These are phyloP conservation scores for Pulveroboletus sp. DNA, from an alignment of 768 basidiomycete genomes.

Conservation along the genomic window DNA sequence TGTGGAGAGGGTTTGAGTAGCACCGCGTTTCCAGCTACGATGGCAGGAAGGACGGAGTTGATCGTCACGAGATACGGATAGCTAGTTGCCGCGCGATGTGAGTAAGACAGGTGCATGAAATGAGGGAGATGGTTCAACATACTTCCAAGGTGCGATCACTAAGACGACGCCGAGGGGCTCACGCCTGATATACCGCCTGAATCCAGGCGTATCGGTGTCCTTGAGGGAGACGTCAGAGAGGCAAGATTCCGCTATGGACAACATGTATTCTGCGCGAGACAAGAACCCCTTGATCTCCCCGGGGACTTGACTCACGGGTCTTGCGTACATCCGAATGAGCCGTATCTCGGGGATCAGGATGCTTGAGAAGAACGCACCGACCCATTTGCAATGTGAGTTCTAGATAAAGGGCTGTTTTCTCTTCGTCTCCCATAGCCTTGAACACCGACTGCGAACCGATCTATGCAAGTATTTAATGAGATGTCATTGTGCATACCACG, in stretches of 20 bases:
- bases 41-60: slow-evolving; percentile 88
- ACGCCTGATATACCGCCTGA: slow-evolving; percentile 78
- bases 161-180: slow-evolving; percentile 83
- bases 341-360: not conserved
- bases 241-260: slow-evolving; percentile 71
- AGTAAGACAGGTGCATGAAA: not conserved
- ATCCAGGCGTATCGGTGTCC: slow-evolving; percentile 78
- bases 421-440: slow-evolving; percentile 40
- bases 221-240: slow-evolving; percentile 71
- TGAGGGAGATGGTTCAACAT: slow-evolving; percentile 24
- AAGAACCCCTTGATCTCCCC: slow-evolving; percentile 81
- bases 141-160: slow-evolving; percentile 93
- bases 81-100: slow-evolving; percentile 33
- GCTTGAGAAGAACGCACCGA: slow-evolving; percentile 46
- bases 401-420: slow-evolving; percentile 44
- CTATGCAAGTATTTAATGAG: not conserved
- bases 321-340: slow-evolving; percentile 24
- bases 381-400: slow-evolving; percentile 93
- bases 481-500: slow-evolving; percentile 43
- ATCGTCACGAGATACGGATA: slow-evolving; percentile 87
- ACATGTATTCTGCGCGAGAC: slow-evolving; percentile 78
- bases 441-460: slow-evolving; percentile 41
- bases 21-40: slow-evolving; percentile 87
- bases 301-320: slow-evolving; percentile 71
- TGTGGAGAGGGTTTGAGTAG: slow-evolving; percentile 96